Base-by-base conservation (phyloP, 768 basidiomycete species). In the Stropharia rugosoannulata region DNA sequence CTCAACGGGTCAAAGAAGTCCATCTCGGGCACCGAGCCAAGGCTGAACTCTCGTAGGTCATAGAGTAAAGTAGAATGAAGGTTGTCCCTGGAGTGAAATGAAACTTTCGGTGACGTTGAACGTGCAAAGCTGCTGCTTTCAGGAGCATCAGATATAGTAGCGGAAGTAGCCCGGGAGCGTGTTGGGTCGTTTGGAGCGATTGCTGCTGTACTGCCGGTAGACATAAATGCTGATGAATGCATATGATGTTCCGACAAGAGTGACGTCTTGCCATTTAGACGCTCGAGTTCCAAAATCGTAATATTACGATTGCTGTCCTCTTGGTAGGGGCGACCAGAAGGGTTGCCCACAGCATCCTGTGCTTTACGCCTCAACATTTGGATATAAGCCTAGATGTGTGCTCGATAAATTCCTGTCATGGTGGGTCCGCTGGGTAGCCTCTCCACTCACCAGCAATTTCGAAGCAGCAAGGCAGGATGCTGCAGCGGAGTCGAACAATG, bases 31-130 rank as follows among this genome's bases (percentile, higher is more conserved):
- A 43, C 42, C 5, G 16, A 51, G 7, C 57, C 56, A 27, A 62
- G 42, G 16, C 57, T 64, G 27, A 74, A 68, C 25, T 79, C 74
- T 51, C 73, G 73, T 73, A 85, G 68, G 59, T 86, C 85, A 42
- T 80, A 77, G 55, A 77, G 76, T 56, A 88, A 80, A 13, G 75
- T 75, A 2, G 81, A 77, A 60, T 85, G 82, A 57, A 82, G 70
- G 25, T 63, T 51, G 7, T 63, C 55, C n/a, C 45, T 55, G 27
- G 50, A 43, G 32, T 54, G 51, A 16, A 45, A 39, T 29, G 37
- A 43, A 18, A 47, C 36, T 18, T 41, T 36, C 2, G 51, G 42
- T 11, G 42, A 35, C 11, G 36, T 40, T 18, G 16, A 39, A 6
- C 19, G 19, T 2, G 25, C 12, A 44, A 43, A 18, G 32, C 32